Percentiles rank a stretch among this genome's conserved stretches.
Evolutionary conservation across 2,329 filamentous ascomycete species (phyloP).

Genomic region (Sarocladium strictum): DNA sequence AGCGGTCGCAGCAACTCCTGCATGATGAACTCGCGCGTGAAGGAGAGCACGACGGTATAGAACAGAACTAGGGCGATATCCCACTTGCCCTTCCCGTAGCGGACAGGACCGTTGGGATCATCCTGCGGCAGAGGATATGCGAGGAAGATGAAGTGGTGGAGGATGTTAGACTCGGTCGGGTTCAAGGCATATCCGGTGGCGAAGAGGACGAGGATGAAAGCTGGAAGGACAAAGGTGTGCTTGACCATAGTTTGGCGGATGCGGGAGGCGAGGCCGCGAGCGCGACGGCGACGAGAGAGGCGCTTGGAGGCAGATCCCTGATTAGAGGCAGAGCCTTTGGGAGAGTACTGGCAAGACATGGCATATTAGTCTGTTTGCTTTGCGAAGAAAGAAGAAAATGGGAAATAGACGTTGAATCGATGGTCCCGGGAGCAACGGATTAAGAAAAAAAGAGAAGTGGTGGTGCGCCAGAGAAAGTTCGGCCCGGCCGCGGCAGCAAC

Average conservation of each 20-base stretch:
- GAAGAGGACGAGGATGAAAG: slow-evolving; percentile 60
- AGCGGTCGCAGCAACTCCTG: slow-evolving; percentile 77
- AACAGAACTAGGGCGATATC: slow-evolving; percentile 85
- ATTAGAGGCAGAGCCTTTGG: background rate
- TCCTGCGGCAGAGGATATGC: slow-evolving; percentile 66
- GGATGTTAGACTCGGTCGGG: slow-evolving; percentile 70
- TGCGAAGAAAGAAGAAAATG: background rate
- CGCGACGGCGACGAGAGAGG: slow-evolving; percentile 49
- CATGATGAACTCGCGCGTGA: slow-evolving; percentile 95
- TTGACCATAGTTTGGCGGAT: slow-evolving; percentile 52
- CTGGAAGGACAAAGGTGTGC: slow-evolving; percentile 60
- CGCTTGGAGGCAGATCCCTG: slow-evolving; percentile 27
- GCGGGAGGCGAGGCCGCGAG: slow-evolving; percentile 39
- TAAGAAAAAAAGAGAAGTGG: background rate
- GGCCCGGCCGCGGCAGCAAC: background rate
- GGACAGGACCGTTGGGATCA: slow-evolving; percentile 40
- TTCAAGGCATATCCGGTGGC: slow-evolving; percentile 66
- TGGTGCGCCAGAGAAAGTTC: background rate
- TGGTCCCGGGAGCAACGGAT: background rate
- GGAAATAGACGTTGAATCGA: background rate
- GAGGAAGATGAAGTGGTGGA: slow-evolving; percentile 80
- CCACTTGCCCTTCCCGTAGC: slow-evolving; percentile 85
- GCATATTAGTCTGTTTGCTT: background rate
- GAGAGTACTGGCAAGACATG: background rate
- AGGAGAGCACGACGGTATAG: slow-evolving; percentile 84